Evolutionary conservation across 805 yeast species (phyloP).

Genomic region (Hermanozyma aechmeae): DNA sequence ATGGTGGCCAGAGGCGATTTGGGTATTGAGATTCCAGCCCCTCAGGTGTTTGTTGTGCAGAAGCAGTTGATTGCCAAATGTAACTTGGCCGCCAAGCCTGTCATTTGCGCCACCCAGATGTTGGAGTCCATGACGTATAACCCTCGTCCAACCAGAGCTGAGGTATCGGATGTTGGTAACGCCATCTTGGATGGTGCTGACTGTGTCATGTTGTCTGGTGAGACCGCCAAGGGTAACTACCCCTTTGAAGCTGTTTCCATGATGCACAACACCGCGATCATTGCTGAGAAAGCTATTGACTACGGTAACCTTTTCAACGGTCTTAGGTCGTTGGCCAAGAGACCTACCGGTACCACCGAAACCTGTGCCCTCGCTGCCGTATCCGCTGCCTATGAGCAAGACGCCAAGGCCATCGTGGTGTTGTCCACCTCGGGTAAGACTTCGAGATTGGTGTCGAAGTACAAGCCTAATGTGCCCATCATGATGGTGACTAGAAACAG

Average conservation of each 20-base stretch:
- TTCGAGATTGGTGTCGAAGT: constrained; percentile 93
- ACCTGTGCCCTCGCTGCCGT: constrained; percentile 97
- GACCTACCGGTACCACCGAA: constrained; percentile 90
- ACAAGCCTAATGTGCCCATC: constrained; percentile 95
- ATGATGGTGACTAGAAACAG: constrained; percentile 96
- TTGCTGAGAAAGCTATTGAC: constrained; percentile 95
- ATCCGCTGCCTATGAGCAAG: constrained; percentile 90
- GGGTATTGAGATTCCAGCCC: constrained; percentile 99
- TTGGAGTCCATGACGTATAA: constrained; percentile 98
- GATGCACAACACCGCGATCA: constrained; percentile 96
- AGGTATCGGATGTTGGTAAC: constrained; percentile 98
- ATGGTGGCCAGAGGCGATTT: constrained; percentile 99
- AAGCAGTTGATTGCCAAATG: constrained; percentile 98
- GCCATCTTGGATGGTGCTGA: constrained; percentile 99
- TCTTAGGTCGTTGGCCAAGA: constrained; percentile 72
- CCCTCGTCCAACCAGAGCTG: constrained; percentile 99
- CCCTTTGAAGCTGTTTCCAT: constrained; percentile 95
- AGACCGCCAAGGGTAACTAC: constrained; percentile 99
- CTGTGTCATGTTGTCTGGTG: constrained; percentile 99
- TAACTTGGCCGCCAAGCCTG: constrained; percentile 99
- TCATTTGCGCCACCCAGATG: constrained; percentile 99
- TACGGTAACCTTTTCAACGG: constrained; percentile 80
- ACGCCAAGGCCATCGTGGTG: constrained; percentile 94
- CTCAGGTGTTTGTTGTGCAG: constrained; percentile 97
- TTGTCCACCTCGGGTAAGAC: constrained; percentile 92